phyloP scores from a whole-genome alignment of 1,284 basidiomycete genomes.

The Ganoderma meredithae region DNA sequence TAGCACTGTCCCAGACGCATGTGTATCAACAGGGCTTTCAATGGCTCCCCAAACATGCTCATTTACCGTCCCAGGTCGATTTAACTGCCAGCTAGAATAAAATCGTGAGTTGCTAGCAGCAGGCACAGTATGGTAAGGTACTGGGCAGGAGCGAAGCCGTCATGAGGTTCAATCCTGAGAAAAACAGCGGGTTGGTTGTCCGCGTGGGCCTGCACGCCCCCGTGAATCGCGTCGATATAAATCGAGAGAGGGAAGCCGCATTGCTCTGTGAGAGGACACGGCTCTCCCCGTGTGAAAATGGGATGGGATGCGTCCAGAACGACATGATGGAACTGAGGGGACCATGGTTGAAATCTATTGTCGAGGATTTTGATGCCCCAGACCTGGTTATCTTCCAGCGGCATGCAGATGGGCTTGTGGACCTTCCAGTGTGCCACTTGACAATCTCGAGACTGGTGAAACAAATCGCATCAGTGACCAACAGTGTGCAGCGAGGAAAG shows the following conservation, averaged over 20 bases:
- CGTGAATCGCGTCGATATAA: constrained; percentile 22
- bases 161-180: constrained; percentile 28
- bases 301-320: constrained; percentile 24
- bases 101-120: neutral
- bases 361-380: constrained; percentile 35
- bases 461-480: neutral
- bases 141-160: constrained; percentile 28
- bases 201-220: neutral
- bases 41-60: neutral
- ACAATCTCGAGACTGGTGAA: constrained; percentile 26
- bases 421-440: constrained; percentile 28
- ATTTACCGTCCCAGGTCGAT: constrained; percentile 13
- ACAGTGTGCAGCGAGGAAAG: neutral
- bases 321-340: constrained; percentile 26
- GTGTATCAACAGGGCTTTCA: neutral
- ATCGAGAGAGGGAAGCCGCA: constrained; percentile 28
- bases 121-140: neutral
- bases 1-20: constrained; percentile 22
- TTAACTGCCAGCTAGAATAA: constrained; percentile 13
- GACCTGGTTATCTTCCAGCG: constrained; percentile 13
- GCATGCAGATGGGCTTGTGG: constrained; percentile 30
- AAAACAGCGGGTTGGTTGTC: constrained; percentile 32
- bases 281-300: constrained; percentile 26
- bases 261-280: constrained; percentile 24
- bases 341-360: constrained; percentile 20